Percentiles rank a stretch among this genome's conserved stretches.
Conservation (phyloP, 345 rosid genomes). For the Microcos paniculata region DNA sequence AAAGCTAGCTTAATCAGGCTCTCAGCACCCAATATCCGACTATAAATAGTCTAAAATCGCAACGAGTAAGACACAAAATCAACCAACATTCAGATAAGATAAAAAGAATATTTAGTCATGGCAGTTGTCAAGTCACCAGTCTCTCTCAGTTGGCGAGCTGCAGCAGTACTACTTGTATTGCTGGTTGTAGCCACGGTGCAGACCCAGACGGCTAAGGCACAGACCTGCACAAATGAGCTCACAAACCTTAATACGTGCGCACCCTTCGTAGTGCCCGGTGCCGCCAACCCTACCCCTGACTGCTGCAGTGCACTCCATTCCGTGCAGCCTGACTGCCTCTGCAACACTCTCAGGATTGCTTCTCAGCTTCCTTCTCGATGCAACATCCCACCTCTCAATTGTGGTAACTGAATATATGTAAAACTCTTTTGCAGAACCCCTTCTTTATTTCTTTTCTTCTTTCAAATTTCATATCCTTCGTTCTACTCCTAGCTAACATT, state of each 20-base stretch:
- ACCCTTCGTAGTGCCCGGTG: conserved; percentile 71
- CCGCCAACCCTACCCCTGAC: conserved; percentile 40
- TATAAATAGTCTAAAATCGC: background rate
- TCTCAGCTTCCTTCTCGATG: conserved; percentile 73
- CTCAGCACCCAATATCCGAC: background rate
- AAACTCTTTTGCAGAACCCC: background rate
- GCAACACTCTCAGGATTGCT: conserved; percentile 78
- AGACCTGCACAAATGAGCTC: conserved; percentile 58
- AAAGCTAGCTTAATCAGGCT: background rate
- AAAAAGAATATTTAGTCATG: background rate
- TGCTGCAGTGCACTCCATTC: conserved; percentile 68
- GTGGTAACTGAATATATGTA: conserved; percentile 34
- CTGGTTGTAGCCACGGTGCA: conserved; percentile 31
- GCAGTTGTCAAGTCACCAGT: background rate
- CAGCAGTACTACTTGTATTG: conserved; percentile 26
- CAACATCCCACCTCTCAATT: conserved; percentile 57
- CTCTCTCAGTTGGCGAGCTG: background rate
- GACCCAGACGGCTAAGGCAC: conserved; percentile 32
- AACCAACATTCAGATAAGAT: background rate
- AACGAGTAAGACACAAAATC: background rate
- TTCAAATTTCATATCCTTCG: background rate
- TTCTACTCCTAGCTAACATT: background rate
- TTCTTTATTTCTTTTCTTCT: background rate
- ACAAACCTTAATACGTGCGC: conserved; percentile 61
- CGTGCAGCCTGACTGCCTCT: conserved; percentile 63